phyloP scores from a whole-genome alignment of 1,139 yeast species.

The Komagataea norvegica region DNA sequence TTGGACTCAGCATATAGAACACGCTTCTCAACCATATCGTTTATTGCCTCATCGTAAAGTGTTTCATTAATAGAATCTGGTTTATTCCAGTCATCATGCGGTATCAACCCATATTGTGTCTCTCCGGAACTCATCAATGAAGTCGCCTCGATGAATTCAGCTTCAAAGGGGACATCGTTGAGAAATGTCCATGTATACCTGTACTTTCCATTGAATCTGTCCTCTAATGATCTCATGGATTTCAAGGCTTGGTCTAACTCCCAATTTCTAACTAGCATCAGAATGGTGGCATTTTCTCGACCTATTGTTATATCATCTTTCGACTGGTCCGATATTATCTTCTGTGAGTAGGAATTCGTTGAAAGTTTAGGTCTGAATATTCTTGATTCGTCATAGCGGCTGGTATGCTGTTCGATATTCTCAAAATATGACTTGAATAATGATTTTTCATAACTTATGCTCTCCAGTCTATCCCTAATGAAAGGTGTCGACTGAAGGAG shows the following conservation, averaged over 20 bases:
- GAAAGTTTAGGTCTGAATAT: constrained; percentile 33
- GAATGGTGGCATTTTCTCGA: constrained; percentile 49
- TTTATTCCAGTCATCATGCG: constrained; percentile 65
- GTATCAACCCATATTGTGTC: constrained; percentile 69
- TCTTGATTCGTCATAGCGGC: constrained; percentile 11
- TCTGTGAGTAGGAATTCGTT: constrained; percentile 40
- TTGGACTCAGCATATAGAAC: constrained; percentile 73
- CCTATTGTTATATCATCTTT: constrained; percentile 38
- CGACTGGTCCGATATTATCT: constrained; percentile 26
- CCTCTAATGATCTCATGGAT: constrained; percentile 64
- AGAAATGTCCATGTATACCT: constrained; percentile 85
- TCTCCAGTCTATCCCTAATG: constrained; percentile 21
- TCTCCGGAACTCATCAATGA: constrained; percentile 81
- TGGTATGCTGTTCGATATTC: constrained; percentile 9
- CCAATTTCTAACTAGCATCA: constrained; percentile 66
- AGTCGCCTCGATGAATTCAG: constrained; percentile 60
- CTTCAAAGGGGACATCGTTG: constrained; percentile 75
- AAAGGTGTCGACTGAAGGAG: constrained; percentile 18
- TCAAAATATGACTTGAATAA: constrained; percentile 16
- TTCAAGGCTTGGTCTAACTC: constrained; percentile 61
- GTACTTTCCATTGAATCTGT: constrained; percentile 61
- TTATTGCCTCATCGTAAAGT: constrained; percentile 43
- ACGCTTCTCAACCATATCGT: constrained; percentile 50
- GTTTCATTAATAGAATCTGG: constrained; percentile 44
- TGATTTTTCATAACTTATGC: constrained; percentile 20